Conservation (phyloP, 139 green algal species). For the Gonium pectorale region DNA sequence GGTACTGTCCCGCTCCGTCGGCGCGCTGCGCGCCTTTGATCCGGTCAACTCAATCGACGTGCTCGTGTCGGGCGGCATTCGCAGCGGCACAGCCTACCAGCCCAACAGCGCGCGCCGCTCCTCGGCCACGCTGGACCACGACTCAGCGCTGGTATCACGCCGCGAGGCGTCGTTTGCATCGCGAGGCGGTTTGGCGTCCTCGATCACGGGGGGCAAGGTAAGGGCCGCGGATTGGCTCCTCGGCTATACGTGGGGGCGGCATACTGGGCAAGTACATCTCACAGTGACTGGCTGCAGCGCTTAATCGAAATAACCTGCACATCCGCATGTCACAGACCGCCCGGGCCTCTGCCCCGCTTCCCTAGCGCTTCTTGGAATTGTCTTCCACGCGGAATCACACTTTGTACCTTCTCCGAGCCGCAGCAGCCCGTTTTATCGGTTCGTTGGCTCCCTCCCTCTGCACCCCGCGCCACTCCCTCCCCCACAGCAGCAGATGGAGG, state of each 20-base stretch:
- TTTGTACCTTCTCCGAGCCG: too few relatives aligned
- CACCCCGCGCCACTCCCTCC: background rate
- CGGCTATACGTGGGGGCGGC: too few relatives aligned
- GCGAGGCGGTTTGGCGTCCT: background rate
- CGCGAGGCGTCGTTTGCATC: slow-evolving; percentile 15
- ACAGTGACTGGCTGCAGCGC: too few relatives aligned
- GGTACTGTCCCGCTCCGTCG: slow-evolving; percentile 26
- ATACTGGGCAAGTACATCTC: too few relatives aligned
- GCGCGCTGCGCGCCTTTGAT: slow-evolving; percentile 30
- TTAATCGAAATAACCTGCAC: too few relatives aligned
- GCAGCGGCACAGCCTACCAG: background rate
- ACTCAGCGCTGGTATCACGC: background rate
- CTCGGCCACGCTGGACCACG: background rate
- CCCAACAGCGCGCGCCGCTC: background rate
- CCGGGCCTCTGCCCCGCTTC: too few relatives aligned
- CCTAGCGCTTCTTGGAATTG: too few relatives aligned
- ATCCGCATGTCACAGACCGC: too few relatives aligned
- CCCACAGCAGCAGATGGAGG: background rate
- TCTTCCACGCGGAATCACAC: too few relatives aligned
- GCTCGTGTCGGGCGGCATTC: slow-evolving; percentile 31
- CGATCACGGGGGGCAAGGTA: slow-evolving; percentile 16
- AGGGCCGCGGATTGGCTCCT: too few relatives aligned
- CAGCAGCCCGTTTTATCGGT: background rate
- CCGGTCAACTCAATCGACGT: slow-evolving; percentile 36
- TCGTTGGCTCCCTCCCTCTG: background rate